A percentile compares a stretch with the other conserved stretches of the same genome.
phyloP scores from a whole-genome alignment of 1,139 yeast genomes.

The Pichia sp. region DNA sequence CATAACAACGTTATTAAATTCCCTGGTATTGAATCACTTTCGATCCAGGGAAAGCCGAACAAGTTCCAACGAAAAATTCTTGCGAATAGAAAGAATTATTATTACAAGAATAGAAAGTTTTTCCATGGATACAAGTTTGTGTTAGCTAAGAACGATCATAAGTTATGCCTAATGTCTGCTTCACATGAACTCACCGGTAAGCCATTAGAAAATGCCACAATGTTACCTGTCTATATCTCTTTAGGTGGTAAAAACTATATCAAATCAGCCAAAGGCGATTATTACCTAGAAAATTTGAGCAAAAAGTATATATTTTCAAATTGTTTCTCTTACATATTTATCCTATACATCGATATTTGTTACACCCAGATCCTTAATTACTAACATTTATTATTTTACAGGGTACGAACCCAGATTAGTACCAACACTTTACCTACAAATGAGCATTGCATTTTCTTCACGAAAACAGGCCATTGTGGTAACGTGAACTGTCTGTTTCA shows the following conservation, averaged over 20 bases:
- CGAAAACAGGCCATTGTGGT: conserved; percentile 36
- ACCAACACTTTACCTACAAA: background rate
- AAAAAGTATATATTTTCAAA: conserved; percentile 7
- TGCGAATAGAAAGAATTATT: conserved; percentile 32
- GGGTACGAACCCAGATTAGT: background rate
- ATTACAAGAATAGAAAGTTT: conserved; percentile 38
- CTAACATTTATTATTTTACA: background rate
- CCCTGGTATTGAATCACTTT: conserved; percentile 1
- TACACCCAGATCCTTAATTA: background rate
- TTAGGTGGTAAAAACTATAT: conserved; percentile 21
- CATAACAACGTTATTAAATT: too few relatives aligned
- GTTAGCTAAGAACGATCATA: conserved; percentile 21
- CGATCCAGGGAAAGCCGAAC: conserved; percentile 9
- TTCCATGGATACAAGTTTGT: conserved; percentile 34
- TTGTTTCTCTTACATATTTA: conserved; percentile 25
- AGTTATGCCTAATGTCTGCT: conserved; percentile 27
- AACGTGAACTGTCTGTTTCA: conserved; percentile 42
- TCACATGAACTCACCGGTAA: conserved; percentile 16
- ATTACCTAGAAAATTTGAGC: conserved; percentile 11
- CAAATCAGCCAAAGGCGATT: conserved; percentile 26
- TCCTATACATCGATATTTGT: background rate
- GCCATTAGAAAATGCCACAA: conserved; percentile 19
- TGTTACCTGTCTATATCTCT: conserved; percentile 19
- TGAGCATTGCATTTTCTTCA: conserved; percentile 11
- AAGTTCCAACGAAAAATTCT: conserved; percentile 22